Evolutionary conservation across 1,139 yeast genomes (phyloP).

Genomic region (Zygotorulaspora mrakii): DNA sequence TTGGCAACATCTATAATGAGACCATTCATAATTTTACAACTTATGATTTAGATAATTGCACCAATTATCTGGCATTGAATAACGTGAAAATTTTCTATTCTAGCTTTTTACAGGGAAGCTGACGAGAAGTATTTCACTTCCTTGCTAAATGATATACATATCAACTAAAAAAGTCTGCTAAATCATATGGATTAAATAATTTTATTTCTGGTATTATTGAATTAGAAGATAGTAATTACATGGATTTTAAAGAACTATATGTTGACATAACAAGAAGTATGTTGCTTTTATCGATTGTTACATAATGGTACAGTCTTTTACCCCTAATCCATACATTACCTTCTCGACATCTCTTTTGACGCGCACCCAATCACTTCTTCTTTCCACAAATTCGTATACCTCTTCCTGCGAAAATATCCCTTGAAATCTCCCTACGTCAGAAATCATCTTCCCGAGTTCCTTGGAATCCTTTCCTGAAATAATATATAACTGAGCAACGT

Average conservation of each 20-base stretch:
- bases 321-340: constrained; percentile 88
- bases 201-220: too few species aligned
- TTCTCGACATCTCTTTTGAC: constrained; percentile 82
- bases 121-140: background rate
- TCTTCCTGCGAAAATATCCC: constrained; percentile 93
- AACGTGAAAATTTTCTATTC: constrained; percentile 36
- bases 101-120: constrained; percentile 25
- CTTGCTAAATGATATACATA: too few species aligned
- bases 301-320: constrained; percentile 52
- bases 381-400: constrained; percentile 83
- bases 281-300: too few species aligned
- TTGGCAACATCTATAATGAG: constrained; percentile 31
- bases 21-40: constrained; percentile 31
- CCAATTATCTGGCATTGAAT: constrained; percentile 26
- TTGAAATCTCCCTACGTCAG: constrained; percentile 80
- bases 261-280: too few species aligned
- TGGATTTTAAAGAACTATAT: too few species aligned
- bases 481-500: constrained; percentile 76
- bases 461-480: constrained; percentile 73
- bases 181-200: too few species aligned
- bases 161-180: too few species aligned
- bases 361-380: constrained; percentile 80
- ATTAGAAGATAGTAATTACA: too few species aligned
- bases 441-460: constrained; percentile 77
- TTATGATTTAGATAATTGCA: constrained; percentile 29